Base-by-base conservation (phyloP, 176 grass and related monocot species). In the Paspalum notatum region DNA sequence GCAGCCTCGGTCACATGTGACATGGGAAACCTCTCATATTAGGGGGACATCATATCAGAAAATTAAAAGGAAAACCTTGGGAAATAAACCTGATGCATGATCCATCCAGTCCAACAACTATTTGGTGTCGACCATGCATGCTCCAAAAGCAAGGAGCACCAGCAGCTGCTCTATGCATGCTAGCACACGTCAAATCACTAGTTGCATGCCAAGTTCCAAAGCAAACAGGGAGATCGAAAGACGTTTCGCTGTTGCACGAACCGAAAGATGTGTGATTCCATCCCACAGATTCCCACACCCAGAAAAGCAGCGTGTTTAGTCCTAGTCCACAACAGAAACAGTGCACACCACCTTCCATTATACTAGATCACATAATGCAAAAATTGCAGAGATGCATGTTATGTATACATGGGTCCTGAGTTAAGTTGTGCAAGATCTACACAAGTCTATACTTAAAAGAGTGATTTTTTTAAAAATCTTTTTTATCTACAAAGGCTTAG, bases 171-270 rank as follows among this genome's bases (percentile, higher is more conserved):
- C 32, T 32, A 32, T 32, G 32, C 32, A 49, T 70, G 40, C 9
- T 25, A 39, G 57, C 59, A 82, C 78, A 90, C 50, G 66, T 90
- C 88, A 56, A 85, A 85, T 89, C 77, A 63, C 50, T 46, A 66
- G 78, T 61, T 82, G 78, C 83, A 80, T 72, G 88, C 41, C 79
- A 72, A 85, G 83, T 82, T 72, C 83, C 83, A 86, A 86, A 82
- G 83, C 66, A 86, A 90, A 86, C 73, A 90, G 88, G 78, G 66
- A 72, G 66, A 78, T 52, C 53, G 82, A 68, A 75, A 70, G 81
- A 89, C 87, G 45, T 80, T 24, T 84, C 63, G 81, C 88, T 86
- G 88, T 64, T 77, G 87, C 78, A 78, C 58, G 55, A 85, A 68
- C 62, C 70, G 45, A 61, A 85, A 71, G 77, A 81, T 62, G 71